Percentiles rank a stretch among this genome's conserved stretches.
phyloP scores from a whole-genome alignment of 164 flowering plant species.

The Nelumbo lutea region DNA sequence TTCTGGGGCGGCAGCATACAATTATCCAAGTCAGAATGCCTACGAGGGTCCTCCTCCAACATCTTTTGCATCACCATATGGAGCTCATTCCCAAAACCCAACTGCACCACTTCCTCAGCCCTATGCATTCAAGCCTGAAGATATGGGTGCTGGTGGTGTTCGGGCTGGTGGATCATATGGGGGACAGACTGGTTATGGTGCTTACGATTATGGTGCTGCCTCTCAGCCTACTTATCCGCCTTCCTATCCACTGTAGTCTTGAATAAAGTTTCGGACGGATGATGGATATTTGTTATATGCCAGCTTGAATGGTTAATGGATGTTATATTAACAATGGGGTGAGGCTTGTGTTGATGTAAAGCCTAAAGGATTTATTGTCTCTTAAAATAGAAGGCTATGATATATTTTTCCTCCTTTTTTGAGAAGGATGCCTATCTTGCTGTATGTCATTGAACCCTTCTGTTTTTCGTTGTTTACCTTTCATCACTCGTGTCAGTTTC shows the following conservation, averaged over 20 bases:
- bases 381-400: too few species aligned
- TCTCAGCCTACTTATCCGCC: conserved; percentile 29
- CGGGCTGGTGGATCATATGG: conserved; percentile 27
- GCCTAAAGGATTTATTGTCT: too few species aligned
- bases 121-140: conserved; percentile 28
- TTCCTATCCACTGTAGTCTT: conserved; percentile 26
- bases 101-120: conserved; percentile 32
- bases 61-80: conserved; percentile 31
- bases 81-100: conserved; percentile 31
- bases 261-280: neutral
- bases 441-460: too few species aligned
- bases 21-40: conserved; percentile 32
- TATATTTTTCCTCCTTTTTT: too few species aligned
- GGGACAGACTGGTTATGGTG: conserved; percentile 31
- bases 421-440: too few species aligned
- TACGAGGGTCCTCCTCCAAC: conserved; percentile 31
- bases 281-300: too few species aligned
- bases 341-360: neutral
- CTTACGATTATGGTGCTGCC: conserved; percentile 35
- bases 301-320: neutral
- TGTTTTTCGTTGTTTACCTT: too few species aligned
- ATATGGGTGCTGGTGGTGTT: conserved; percentile 21
- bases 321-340: neutral
- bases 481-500: too few species aligned
- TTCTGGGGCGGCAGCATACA: conserved; percentile 23